Conservation (phyloP, 169 alveolate genomes). For the Eimeria sp. region DNA sequence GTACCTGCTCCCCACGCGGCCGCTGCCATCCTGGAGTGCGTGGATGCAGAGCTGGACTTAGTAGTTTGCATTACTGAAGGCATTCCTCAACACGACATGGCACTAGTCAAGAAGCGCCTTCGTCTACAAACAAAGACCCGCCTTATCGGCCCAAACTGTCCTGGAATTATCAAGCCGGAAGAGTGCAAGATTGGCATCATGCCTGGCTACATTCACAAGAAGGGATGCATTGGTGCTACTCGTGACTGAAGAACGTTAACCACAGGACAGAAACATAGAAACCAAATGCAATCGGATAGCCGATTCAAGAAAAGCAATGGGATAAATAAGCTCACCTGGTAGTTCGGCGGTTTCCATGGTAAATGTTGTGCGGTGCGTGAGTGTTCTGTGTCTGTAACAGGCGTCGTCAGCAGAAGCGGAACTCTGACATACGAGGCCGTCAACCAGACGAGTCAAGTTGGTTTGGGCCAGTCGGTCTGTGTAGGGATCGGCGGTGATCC, state of each 20-base stretch:
- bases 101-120: conserved; percentile 90
- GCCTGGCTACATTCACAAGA: conserved; percentile 98
- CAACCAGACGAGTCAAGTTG: conserved; percentile 97
- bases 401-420: conserved; percentile 89
- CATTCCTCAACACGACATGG: conserved; percentile 98
- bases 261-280: neutral
- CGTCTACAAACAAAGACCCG: conserved; percentile 89
- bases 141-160: conserved; percentile 99
- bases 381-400: conserved; percentile 18
- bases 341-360: neutral
- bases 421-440: conserved; percentile 99
- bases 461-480: conserved; percentile 99
- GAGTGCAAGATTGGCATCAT: conserved; percentile 99
- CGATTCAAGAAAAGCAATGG: neutral
- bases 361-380: neutral
- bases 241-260: neutral
- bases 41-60: conserved; percentile 97
- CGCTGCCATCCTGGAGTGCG: conserved; percentile 96
- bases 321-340: neutral
- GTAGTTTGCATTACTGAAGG: conserved; percentile 99
- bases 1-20: conserved; percentile 99
- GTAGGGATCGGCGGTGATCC: conserved; percentile 99
- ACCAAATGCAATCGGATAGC: no score
- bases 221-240: conserved; percentile 92
- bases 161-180: conserved; percentile 99